A percentile compares a stretch with the other conserved stretches of the same genome.
phyloP scores from a whole-genome alignment of 345 rosid species.

The Theobroma cacao region DNA sequence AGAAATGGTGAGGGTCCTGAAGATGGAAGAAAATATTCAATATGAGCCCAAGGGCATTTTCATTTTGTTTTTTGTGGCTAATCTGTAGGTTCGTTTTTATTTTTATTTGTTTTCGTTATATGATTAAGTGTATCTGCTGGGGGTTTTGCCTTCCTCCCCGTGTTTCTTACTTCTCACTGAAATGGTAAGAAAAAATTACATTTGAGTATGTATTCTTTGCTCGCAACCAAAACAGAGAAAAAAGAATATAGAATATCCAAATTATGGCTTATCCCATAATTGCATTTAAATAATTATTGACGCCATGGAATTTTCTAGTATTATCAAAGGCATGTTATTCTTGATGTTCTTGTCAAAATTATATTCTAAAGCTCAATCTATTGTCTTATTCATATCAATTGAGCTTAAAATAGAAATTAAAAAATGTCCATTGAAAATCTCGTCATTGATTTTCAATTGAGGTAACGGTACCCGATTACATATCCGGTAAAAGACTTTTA shows the following conservation, averaged over 20 bases:
- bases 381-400: too few relatives aligned
- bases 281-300: too few relatives aligned
- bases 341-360: too few relatives aligned
- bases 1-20: conserved; percentile 33
- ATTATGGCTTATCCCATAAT: neutral
- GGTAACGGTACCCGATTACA: too few relatives aligned
- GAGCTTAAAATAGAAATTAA: too few relatives aligned
- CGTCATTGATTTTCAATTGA: too few relatives aligned
- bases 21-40: neutral
- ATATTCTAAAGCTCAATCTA: too few relatives aligned
- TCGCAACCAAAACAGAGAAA: neutral
- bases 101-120: neutral
- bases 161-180: neutral
- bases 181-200: neutral
- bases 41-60: neutral
- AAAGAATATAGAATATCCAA: neutral
- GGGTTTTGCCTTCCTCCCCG: neutral
- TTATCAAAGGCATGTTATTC: too few relatives aligned
- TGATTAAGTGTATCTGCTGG: neutral
- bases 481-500: too few relatives aligned
- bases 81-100: neutral
- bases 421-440: too few relatives aligned
- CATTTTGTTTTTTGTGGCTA: neutral
- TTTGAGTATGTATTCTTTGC: neutral
- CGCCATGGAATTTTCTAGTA: too few relatives aligned